Conservation (phyloP, 1,284 basidiomycete genomes). For the Tetrapyrgos nigripes region DNA sequence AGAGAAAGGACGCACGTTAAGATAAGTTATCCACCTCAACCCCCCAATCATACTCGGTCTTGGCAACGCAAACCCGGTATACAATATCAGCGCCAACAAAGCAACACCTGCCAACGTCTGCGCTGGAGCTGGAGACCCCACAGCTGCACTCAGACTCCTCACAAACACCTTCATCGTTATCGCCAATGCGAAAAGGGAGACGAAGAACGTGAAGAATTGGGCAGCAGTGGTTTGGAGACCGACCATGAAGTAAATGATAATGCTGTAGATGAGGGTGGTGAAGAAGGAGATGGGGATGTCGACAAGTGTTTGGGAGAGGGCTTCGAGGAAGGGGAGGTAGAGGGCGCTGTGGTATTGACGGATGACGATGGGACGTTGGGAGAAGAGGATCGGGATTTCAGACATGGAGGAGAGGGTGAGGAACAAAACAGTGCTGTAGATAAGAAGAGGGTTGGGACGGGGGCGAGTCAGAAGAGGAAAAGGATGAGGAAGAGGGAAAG, state of each 20-base stretch:
- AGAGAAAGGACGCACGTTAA: slow-evolving; percentile 51
- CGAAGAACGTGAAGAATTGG: slow-evolving; percentile 65
- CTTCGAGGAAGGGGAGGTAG: slow-evolving; percentile 71
- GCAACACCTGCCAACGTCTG: slow-evolving; percentile 66
- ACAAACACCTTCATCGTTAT: slow-evolving; percentile 61
- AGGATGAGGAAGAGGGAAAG: too few species aligned
- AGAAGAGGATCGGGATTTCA: slow-evolving; percentile 73
- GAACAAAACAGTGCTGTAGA: slow-evolving; percentile 37
- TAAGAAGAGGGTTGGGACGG: too few species aligned
- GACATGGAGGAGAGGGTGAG: slow-evolving; percentile 55
- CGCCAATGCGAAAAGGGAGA: slow-evolving; percentile 50
- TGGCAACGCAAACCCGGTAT: slow-evolving; percentile 34
- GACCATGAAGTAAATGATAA: slow-evolving; percentile 73
- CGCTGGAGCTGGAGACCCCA: slow-evolving; percentile 56
- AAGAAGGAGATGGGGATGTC: slow-evolving; percentile 70
- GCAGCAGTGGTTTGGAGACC: slow-evolving; percentile 55
- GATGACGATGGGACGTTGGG: slow-evolving; percentile 75
- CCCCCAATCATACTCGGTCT: slow-evolving; percentile 66
- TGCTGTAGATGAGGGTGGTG: slow-evolving; percentile 53
- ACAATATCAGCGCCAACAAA: slow-evolving; percentile 51
- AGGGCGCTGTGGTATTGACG: slow-evolving; percentile 64
- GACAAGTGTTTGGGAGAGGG: slow-evolving; percentile 72
- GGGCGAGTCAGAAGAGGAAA: not conserved
- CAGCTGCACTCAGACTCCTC: slow-evolving; percentile 54
- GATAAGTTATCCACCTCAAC: slow-evolving; percentile 67